Conservation (phyloP, 106 monocot species). For the Hemerocallis citrina region DNA sequence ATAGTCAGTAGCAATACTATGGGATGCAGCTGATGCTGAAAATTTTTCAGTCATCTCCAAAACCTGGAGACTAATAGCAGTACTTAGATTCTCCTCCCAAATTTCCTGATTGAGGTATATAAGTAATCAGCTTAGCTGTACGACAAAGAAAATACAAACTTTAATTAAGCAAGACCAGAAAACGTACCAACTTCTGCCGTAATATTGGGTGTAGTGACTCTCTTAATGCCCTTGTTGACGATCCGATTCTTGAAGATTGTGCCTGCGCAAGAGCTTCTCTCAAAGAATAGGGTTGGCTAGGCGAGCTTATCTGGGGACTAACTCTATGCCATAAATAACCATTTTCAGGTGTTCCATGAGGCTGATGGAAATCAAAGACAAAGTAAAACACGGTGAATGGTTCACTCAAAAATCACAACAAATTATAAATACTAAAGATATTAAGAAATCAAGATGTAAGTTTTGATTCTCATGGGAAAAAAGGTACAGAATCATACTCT, state of each 20-base stretch:
- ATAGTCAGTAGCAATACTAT: conserved; percentile 85
- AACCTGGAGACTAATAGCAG: conserved; percentile 88
- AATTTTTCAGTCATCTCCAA: conserved; percentile 85
- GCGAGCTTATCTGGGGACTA: conserved; percentile 91
- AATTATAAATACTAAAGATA: too few relatives aligned
- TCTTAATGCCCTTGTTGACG: conserved; percentile 76
- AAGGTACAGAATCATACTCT: conserved; percentile 49
- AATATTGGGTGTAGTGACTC: conserved; percentile 92
- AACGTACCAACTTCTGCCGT: conserved; percentile 88
- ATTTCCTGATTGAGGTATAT: conserved; percentile 56
- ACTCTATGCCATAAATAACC: conserved; percentile 92
- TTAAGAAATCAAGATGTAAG: too few relatives aligned
- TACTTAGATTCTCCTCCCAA: conserved; percentile 98
- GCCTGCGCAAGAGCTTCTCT: conserved; percentile 99
- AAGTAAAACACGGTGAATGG: neutral
- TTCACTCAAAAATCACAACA: too few relatives aligned
- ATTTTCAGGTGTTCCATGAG: conserved; percentile 91
- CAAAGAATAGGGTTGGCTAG: conserved; percentile 96
- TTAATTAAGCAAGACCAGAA: neutral
- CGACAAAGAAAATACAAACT: neutral
- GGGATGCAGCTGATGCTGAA: conserved; percentile 67
- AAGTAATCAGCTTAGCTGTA: conserved; percentile 2
- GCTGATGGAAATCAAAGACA: conserved; percentile 24
- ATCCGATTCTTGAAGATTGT: conserved; percentile 91
- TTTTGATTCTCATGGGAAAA: too few relatives aligned